Conservation (phyloP, 1,284 basidiomycete genomes). For the Sanghuangporus baumii region DNA sequence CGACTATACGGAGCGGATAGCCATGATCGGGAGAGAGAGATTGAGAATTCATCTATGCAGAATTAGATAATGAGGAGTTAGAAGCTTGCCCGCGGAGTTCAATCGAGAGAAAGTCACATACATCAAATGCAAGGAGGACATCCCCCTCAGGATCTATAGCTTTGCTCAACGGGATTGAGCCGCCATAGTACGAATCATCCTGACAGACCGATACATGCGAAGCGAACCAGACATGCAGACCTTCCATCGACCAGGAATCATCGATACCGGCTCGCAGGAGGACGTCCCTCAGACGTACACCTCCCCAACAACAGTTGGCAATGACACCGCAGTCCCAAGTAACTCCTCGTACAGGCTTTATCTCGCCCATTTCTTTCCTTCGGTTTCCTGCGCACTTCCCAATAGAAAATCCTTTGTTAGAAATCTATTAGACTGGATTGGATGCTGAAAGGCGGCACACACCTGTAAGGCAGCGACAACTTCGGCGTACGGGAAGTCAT, state of each 20-base stretch:
- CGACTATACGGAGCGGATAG: conserved; percentile 62
- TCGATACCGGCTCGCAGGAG: conserved; percentile 39
- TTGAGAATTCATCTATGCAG: conserved; percentile 57
- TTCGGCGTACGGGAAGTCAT: conserved; percentile 36
- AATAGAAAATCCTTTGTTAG: background rate
- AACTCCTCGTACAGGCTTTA: conserved; percentile 41
- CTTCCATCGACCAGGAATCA: conserved; percentile 19
- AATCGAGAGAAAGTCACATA: conserved; percentile 22
- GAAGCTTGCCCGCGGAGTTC: background rate
- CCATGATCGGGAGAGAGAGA: conserved; percentile 59
- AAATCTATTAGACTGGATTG: background rate
- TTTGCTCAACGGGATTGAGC: conserved; percentile 48
- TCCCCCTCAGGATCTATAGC: conserved; percentile 43
- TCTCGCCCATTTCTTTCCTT: conserved; percentile 57
- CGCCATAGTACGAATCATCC: conserved; percentile 56
- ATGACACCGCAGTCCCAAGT: conserved; percentile 60
- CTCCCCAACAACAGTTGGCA: conserved; percentile 57
- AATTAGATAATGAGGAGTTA: background rate
- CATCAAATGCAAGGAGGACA: conserved; percentile 61
- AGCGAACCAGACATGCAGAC: conserved; percentile 51
- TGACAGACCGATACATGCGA: conserved; percentile 58
- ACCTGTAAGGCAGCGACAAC: conserved; percentile 58
- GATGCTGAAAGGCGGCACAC: conserved; percentile 20
- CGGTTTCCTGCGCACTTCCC: conserved; percentile 62
- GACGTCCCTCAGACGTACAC: conserved; percentile 48